Evolutionary conservation across 441 rosid species (phyloP), one percentile per base, ranked within the genome.

Genomic region (Corymbia calophylla): DNA sequence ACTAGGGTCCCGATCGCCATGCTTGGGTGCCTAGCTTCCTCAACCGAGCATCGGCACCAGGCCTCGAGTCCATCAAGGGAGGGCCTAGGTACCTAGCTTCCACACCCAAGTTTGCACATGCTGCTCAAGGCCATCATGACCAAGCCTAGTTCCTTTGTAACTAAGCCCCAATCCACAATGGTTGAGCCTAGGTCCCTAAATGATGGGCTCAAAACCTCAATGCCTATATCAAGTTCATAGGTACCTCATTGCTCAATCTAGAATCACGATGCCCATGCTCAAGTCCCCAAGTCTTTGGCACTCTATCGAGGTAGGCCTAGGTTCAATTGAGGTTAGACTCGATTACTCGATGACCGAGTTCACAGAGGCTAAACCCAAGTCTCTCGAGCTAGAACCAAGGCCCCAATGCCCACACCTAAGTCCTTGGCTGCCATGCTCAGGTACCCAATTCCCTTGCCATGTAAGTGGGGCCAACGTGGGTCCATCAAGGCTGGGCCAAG

Each of bases 281-380:
- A 0, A 7, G 48, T 70, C 48, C 48, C 49, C 27, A 10, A 5
- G 15, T 32, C 14, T 32, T 10, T 18, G 7, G 44, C 14, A 18
- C 23, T 68, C 2, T 18, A 21, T 1, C 4, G 14, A 68, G 47
- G 80, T 0, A 13, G 12, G 25, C 25, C 23, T 68, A 35, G 80
- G 14, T 68, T 68, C 80, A 19, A 68, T 21, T 1, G 0, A 11
- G 29, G 49, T 23, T 12, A 1, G 81, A 23, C 82, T 1, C 0
- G 3, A 9, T 70, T 70, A 35, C 23, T 19, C 25, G 47, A 32
- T 0, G 8, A 25, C 3, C 4, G 6, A 35, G 47, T 70, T 47
- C 80, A 9, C 12, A 1, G 9, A 18, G 80, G 77, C 21, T 1
- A 9, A 16, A 62, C 0, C 7, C 23, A 4, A 5, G 10, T 32